Percentiles rank a stretch among this genome's conserved stretches.
phyloP scores from a whole-genome alignment of 2,329 filamentous ascomycete species.

The Aspergillus carbonarius region DNA sequence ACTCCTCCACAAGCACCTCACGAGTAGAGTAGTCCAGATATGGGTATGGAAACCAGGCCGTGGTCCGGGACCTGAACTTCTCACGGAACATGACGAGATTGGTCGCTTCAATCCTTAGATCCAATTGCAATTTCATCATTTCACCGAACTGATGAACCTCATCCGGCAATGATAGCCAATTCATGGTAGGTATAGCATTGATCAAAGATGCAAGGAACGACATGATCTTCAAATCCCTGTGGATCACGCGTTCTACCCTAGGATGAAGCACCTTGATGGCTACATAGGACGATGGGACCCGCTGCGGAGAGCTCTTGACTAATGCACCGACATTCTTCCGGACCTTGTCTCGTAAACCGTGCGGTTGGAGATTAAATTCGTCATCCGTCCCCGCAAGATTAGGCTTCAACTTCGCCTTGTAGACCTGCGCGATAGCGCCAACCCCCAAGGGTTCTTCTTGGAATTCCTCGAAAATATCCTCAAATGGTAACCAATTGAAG shows the following conservation, averaged over 20 bases:
- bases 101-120: conserved; percentile 89
- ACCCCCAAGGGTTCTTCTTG: conserved; percentile 85
- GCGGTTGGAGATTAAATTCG: conserved; percentile 53
- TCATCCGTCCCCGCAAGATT: conserved; percentile 66
- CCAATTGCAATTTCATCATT: conserved; percentile 98
- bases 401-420: conserved; percentile 87
- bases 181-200: conserved; percentile 87
- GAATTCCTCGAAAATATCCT: conserved; percentile 96
- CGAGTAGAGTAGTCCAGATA: conserved; percentile 91
- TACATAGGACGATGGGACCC: conserved; percentile 87
- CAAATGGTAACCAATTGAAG: conserved; percentile 75
- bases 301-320: conserved; percentile 79
- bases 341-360: conserved; percentile 66
- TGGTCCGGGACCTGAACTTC: conserved; percentile 84
- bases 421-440: conserved; percentile 95
- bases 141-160: conserved; percentile 92
- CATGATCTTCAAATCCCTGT: conserved; percentile 94
- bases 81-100: conserved; percentile 84
- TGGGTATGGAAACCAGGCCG: conserved; percentile 95
- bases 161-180: conserved; percentile 94
- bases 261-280: conserved; percentile 96
- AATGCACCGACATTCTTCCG: conserved; percentile 79
- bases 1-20: conserved; percentile 91
- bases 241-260: conserved; percentile 81
- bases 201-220: conserved; percentile 80